Evolutionary conservation across 1,284 basidiomycete species (phyloP).

Genomic region (Cerrena zonata): DNA sequence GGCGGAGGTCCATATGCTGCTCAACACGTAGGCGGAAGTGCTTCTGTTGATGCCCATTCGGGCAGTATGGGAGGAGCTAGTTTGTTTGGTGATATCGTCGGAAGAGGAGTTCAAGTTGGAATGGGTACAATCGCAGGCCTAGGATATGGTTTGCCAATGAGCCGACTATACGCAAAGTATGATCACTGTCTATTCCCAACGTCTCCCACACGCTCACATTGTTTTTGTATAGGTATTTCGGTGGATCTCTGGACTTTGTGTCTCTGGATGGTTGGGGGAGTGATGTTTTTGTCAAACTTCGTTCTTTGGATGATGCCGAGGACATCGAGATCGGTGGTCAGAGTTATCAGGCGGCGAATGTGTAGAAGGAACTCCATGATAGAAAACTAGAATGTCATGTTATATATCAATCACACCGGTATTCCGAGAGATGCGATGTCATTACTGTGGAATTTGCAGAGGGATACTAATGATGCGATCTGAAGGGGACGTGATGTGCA

Average conservation of each 20-base stretch:
- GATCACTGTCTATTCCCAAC: too few relatives aligned
- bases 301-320: slow-evolving; percentile 64
- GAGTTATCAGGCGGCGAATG: background rate
- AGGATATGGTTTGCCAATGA: slow-evolving; percentile 84
- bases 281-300: slow-evolving; percentile 71
- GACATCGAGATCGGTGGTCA: slow-evolving; percentile 35
- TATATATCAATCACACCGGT: background rate
- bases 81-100: slow-evolving; percentile 71
- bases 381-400: background rate
- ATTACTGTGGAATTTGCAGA: slow-evolving; percentile 2
- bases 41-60: slow-evolving; percentile 40
- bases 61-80: slow-evolving; percentile 26
- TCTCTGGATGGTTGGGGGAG: slow-evolving; percentile 82
- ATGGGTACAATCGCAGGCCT: slow-evolving; percentile 77
- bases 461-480: slow-evolving; percentile 14
- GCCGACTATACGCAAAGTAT: slow-evolving; percentile 69
- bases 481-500: background rate
- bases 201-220: background rate
- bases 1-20: slow-evolving; percentile 68
- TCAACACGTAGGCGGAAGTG: slow-evolving; percentile 65
- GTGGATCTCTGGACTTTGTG: slow-evolving; percentile 70
- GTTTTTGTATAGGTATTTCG: slow-evolving; percentile 56
- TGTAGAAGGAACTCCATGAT: background rate
- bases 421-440: slow-evolving; percentile 1
- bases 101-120: slow-evolving; percentile 67